Base-by-base conservation (phyloP, 2,329 filamentous ascomycete species). In the Taxawa tesnikishii region DNA sequence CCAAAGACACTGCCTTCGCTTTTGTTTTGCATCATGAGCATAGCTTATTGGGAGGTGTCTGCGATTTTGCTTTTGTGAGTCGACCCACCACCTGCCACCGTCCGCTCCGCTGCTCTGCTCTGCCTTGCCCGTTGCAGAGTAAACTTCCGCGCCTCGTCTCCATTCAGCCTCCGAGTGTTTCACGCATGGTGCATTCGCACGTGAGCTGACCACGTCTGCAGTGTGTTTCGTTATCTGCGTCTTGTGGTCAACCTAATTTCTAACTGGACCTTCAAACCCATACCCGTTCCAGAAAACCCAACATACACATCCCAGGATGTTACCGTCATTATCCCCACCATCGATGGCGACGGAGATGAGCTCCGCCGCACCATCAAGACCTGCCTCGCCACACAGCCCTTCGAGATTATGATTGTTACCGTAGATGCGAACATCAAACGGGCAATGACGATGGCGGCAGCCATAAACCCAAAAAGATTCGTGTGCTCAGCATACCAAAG, bases 291-390 rank as follows among this genome's bases (percentile, higher is more conserved):
- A 25, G 73, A 75, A 37, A 81, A 84, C 41, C 84, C 88, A n/a
- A 76, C 68, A 27, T 78, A 85, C 53, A 83, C 76, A 16, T 71
- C 76, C 19, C 63, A 82, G 45, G 83, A 96, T 70, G 85, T 94
- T 48, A 94, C 88, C 5, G 84, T 94, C 42, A 83, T 96, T 46
- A 82, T 94, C 39, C 88, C 88, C 6, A 92, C 87, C 8, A 85
- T 96, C 42, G 83, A 92, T 51, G 83, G 85, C 38, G 77, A 75
- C 40, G 84, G 88, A 38, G 77, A 85, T 46, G 83, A 92, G 50
- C 67, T 96, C 39, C 76, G 78, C 32, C 75, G 80, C 38, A 93
- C 85, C 12, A 70, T 96, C 24, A 67, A 78, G 50, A 84, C 80
- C 48, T 84, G 83, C 42, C 63, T 87, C 30, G 71, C 70, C 14